These are phyloP conservation scores for Strobilomyces echinocephalus DNA, from an alignment of 768 basidiomycete genomes.

Conservation along the genomic window DNA sequence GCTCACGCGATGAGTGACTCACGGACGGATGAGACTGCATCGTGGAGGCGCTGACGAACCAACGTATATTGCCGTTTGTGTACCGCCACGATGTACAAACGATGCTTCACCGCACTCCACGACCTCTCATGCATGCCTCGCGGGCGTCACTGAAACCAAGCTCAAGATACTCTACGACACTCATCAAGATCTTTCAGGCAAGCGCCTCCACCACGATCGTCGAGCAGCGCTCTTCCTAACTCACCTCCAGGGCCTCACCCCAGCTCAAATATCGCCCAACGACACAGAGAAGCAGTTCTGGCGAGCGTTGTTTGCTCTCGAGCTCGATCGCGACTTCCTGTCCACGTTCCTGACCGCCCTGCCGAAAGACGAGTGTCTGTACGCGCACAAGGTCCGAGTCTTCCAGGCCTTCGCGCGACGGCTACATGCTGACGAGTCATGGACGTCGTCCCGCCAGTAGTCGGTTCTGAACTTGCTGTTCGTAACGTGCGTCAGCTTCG, in stretches of 20 bases:
- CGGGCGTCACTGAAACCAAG: conserved; percentile 25
- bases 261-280: conserved; percentile 41
- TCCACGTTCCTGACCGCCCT: conserved; percentile 36
- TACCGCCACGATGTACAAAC: too few species aligned
- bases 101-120: not conserved
- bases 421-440: conserved; percentile 9
- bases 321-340: conserved; percentile 47
- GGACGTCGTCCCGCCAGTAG: conserved; percentile 38
- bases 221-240: not conserved
- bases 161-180: conserved; percentile 46
- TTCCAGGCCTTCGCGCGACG: not conserved
- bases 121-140: conserved; percentile 14
- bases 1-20: not conserved
- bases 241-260: conserved; percentile 36
- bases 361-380: conserved; percentile 48
- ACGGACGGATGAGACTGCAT: conserved; percentile 27
- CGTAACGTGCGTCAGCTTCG: conserved; percentile 39
- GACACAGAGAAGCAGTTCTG: conserved; percentile 47
- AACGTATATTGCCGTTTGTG: not conserved
- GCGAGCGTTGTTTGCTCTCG: conserved; percentile 47
- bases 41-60: not conserved
- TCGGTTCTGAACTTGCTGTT: conserved; percentile 45
- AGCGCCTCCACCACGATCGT: not conserved
- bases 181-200: conserved; percentile 47
- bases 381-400: conserved; percentile 44